phyloP scores from a whole-genome alignment of 345 rosid species.

The Gossypium mustelinum region DNA sequence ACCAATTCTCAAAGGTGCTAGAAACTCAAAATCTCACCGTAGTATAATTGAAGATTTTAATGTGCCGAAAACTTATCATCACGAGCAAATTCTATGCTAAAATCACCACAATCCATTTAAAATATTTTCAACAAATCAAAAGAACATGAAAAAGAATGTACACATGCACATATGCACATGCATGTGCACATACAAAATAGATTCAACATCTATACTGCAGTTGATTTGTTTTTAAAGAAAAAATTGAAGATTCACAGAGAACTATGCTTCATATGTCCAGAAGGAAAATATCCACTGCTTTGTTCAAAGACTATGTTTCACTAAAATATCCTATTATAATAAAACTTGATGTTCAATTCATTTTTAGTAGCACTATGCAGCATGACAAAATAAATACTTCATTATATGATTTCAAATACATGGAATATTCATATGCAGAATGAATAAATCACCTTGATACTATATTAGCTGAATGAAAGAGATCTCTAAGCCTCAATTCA shows the following conservation, averaged over 20 bases:
- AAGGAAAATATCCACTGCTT: neutral
- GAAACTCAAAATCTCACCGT: constrained; percentile 41
- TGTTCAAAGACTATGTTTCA: neutral
- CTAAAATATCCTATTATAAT: neutral
- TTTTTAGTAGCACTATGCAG: neutral
- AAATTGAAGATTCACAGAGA: neutral
- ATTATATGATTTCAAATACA: neutral
- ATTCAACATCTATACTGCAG: neutral
- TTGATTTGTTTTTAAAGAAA: neutral
- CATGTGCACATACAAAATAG: neutral
- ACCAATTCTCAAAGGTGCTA: neutral
- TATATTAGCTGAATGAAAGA: constrained; percentile 94
- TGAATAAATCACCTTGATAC: constrained; percentile 64
- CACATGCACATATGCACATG: too few species aligned
- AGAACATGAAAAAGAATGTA: neutral
- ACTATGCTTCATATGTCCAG: neutral
- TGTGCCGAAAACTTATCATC: constrained; percentile 87
- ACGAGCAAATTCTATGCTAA: constrained; percentile 96
- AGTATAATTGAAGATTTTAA: constrained; percentile 92
- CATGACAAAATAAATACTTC: neutral
- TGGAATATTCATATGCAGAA: constrained; percentile 12
- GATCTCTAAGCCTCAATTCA: constrained; percentile 84
- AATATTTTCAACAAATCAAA: constrained; percentile 15
- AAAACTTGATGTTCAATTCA: neutral
- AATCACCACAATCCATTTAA: constrained; percentile 9